Evolutionary conservation across 306 rosid species (phyloP).

Genomic region (Medicago ruthenica): DNA sequence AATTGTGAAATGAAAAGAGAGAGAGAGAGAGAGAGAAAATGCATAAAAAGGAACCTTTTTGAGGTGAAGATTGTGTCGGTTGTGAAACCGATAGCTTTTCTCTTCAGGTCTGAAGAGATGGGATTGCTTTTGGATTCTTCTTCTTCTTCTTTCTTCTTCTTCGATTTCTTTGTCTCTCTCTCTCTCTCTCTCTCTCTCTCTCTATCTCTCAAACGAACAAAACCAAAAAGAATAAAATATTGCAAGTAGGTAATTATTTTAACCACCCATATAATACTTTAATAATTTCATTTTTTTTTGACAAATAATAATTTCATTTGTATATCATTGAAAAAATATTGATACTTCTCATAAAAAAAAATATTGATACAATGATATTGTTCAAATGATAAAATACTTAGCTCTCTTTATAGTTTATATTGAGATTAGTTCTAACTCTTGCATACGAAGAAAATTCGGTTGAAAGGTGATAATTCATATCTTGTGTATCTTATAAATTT

Average conservation of each 20-base stretch:
- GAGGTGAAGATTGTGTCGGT: neutral
- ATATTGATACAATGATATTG: too few species aligned
- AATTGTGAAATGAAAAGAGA: neutral
- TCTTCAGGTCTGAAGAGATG: conserved; percentile 45
- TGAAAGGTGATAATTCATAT: too few species aligned
- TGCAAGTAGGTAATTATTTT: neutral
- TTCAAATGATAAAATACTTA: too few species aligned
- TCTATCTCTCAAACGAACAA: neutral
- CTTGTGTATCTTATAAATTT: too few species aligned
- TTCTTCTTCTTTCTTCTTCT: conserved; percentile 29
- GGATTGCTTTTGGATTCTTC: conserved; percentile 50
- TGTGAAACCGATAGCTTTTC: conserved; percentile 34
- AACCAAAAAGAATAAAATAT: neutral
- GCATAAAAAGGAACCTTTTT: conserved; percentile 26
- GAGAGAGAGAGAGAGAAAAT: neutral
- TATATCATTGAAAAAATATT: too few species aligned
- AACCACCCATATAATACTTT: neutral
- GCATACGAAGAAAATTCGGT: too few species aligned
- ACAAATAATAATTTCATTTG: too few species aligned
- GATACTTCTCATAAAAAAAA: too few species aligned
- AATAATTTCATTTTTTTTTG: neutral
- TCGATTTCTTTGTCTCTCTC: conserved; percentile 10
- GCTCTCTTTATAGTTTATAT: too few species aligned
- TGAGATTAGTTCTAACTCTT: too few species aligned
- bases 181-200: conserved; percentile 18